A percentile compares a stretch with the other conserved stretches of the same genome.
Conservation (phyloP, 1,139 yeast genomes). For the Taphrina pruni region DNA sequence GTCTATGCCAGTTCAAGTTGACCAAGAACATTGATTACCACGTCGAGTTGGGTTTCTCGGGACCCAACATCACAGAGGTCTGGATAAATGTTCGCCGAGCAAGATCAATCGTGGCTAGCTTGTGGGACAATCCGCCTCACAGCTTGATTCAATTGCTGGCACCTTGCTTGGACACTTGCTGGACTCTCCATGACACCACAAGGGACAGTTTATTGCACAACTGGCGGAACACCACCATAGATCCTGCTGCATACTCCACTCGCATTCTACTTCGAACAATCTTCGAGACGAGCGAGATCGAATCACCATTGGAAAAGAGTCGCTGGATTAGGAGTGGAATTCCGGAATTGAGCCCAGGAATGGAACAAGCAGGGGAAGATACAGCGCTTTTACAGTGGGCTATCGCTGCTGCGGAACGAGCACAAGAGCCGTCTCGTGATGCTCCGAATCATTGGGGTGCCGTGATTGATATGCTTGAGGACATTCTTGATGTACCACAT, state of each 20-base stretch:
- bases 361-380: slow-evolving; percentile 6
- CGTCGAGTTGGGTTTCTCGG: slow-evolving; percentile 14
- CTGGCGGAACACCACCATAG: slow-evolving; percentile 10
- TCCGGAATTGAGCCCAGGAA: neutral
- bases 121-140: slow-evolving; percentile 7
- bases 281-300: slow-evolving; percentile 8
- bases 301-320: neutral
- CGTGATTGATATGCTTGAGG: neutral
- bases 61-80: slow-evolving; percentile 24
- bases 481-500: neutral
- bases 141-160: slow-evolving; percentile 14
- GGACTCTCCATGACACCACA: slow-evolving; percentile 23
- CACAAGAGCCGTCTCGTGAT: neutral
- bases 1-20: slow-evolving; percentile 10
- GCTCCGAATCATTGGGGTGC: slow-evolving; percentile 8
- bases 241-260: slow-evolving; percentile 30
- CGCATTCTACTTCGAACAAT: slow-evolving; percentile 1
- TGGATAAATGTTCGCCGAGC: slow-evolving; percentile 24
- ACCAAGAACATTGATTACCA: slow-evolving; percentile 19
- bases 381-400: slow-evolving; percentile 9
- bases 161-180: slow-evolving; percentile 27
- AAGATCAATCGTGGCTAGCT: slow-evolving; percentile 15
- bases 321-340: slow-evolving; percentile 28
- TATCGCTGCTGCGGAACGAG: slow-evolving; percentile 19
- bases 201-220: slow-evolving; percentile 29